These are phyloP conservation scores for Euphorbia corollata DNA, from an alignment of 441 rosid species.

Conservation along the genomic window DNA sequence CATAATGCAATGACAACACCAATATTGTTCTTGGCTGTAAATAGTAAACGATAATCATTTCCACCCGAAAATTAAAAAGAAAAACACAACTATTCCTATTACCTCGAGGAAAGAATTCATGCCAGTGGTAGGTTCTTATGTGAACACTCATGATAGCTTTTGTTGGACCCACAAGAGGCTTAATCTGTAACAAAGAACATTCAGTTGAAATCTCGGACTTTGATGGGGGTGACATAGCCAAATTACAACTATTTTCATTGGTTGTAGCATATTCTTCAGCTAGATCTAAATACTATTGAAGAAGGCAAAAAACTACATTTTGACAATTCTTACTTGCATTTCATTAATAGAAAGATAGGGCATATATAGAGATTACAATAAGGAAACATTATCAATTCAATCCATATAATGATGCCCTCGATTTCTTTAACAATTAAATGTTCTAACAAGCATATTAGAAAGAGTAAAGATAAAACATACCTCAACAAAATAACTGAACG, in stretches of 20 bases:
- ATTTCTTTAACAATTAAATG: no score
- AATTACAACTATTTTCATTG: constrained; percentile 6
- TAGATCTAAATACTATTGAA: not conserved
- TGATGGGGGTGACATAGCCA: not conserved
- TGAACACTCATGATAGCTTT: constrained; percentile 65
- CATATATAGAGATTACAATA: no score
- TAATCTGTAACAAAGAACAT: constrained; percentile 52
- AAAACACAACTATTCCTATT: constrained; percentile 20
- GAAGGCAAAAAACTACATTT: no score
- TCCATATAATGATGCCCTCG: no score
- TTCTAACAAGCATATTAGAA: not conserved
- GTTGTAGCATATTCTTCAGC: constrained; percentile 5
- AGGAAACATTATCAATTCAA: no score
- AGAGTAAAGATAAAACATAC: constrained; percentile 25
- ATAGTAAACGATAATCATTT: not conserved
- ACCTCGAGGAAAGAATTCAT: constrained; percentile 98
- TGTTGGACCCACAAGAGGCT: constrained; percentile 91
- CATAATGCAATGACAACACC: constrained; percentile 94
- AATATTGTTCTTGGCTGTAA: constrained; percentile 91
- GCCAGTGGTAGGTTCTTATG: constrained; percentile 70
- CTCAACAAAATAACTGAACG: constrained; percentile 94
- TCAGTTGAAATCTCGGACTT: not conserved
- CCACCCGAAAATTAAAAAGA: constrained; percentile 9
- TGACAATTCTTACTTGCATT: no score
- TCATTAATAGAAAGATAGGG: no score